phyloP scores from a whole-genome alignment of 495 filamentous ascomycete species.

The Venustampulla echinocandica region DNA sequence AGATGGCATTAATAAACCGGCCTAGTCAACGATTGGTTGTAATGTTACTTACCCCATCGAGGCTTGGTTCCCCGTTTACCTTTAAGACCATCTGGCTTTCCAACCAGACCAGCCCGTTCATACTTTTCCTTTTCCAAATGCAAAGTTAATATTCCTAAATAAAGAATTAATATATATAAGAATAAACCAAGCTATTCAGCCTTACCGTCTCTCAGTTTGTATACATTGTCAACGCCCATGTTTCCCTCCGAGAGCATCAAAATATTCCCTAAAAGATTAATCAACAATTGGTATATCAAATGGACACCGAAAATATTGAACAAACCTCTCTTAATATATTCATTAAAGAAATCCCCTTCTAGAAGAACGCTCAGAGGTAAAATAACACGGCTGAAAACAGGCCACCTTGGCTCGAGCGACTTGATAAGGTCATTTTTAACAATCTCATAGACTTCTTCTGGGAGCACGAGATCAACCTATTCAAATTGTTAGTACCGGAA shows the following conservation, averaged over 20 bases:
- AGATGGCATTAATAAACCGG: no score
- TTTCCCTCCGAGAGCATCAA: conserved; percentile 87
- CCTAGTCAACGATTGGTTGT: conserved; percentile 3
- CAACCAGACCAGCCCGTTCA: conserved; percentile 75
- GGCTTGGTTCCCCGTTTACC: conserved; percentile 42
- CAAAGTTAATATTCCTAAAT: conserved; percentile 60
- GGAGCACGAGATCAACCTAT: conserved; percentile 68
- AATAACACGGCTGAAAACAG: conserved; percentile 59
- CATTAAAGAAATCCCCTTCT: conserved; percentile 71
- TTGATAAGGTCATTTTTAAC: conserved; percentile 44
- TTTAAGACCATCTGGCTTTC: conserved; percentile 54
- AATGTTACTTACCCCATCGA: conserved; percentile 36
- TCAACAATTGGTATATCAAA: no score
- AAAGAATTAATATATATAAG: conserved; percentile 1
- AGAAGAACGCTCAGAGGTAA: conserved; percentile 67
- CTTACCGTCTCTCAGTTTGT: conserved; percentile 60
- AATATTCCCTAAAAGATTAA: conserved; percentile 55
- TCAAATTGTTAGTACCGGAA: neutral
- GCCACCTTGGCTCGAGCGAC: conserved; percentile 19
- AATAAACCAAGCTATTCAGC: neutral
- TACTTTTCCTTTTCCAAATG: conserved; percentile 77
- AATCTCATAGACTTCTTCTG: conserved; percentile 52
- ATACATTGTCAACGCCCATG: conserved; percentile 70
- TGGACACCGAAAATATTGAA: no score
- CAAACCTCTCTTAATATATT: conserved; percentile 79